Conservation (phyloP, 805 yeast species). For the Metschnikowia bowlesiae region DNA sequence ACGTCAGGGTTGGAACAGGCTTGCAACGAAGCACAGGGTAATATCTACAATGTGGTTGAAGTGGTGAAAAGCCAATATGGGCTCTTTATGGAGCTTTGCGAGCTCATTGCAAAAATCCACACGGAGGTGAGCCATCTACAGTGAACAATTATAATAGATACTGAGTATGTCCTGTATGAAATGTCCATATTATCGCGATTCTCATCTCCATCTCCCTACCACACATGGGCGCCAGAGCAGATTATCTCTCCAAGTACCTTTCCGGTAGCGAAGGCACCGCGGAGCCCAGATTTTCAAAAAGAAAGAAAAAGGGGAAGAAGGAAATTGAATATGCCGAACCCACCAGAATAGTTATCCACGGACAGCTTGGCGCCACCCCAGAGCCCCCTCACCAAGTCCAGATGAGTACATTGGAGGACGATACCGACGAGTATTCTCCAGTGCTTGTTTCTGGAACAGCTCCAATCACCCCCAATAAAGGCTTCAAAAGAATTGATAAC, state of each 20-base stretch:
- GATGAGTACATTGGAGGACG: not conserved
- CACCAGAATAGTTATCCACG: conserved; percentile 10
- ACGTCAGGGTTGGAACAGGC: conserved; percentile 39
- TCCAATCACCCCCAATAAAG: conserved; percentile 18
- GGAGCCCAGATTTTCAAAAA: conserved; percentile 12
- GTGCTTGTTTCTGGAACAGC: conserved; percentile 14
- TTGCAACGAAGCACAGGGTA: conserved; percentile 38
- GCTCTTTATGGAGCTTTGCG: conserved; percentile 71
- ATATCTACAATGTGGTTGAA: conserved; percentile 46
- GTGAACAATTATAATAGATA: not conserved
- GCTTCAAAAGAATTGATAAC: conserved; percentile 36
- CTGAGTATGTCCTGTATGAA: not conserved
- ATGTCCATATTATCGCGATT: not conserved
- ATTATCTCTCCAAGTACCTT: conserved; percentile 30
- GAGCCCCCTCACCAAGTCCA: not conserved
- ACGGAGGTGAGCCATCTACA: conserved; percentile 22
- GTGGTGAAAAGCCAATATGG: conserved; percentile 65
- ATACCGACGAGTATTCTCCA: conserved; percentile 21
- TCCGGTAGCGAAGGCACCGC: conserved; percentile 16
- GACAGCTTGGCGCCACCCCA: conserved; percentile 1
- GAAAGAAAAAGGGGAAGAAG: conserved; percentile 9
- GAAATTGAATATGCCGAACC: conserved; percentile 1
- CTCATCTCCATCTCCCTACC: not conserved
- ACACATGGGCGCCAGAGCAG: conserved; percentile 24
- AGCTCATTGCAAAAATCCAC: conserved; percentile 68